Conservation (phyloP, 768 basidiomycete genomes). For the Macrolepiota dolichaula region DNA sequence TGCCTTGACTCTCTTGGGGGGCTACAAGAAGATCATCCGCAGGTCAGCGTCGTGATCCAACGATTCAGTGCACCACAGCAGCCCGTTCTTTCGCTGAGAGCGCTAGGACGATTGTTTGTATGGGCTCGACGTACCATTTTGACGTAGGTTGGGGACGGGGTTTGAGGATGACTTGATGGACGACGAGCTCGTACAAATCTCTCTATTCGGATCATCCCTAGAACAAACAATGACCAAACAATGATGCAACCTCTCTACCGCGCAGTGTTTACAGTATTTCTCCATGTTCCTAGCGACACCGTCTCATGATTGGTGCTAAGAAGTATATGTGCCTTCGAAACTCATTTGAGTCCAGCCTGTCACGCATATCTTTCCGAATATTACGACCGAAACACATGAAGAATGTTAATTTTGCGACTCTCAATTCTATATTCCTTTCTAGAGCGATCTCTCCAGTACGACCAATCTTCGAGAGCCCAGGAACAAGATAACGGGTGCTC, state of each 20-base stretch:
- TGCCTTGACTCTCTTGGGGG: conserved; percentile 81
- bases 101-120: conserved; percentile 4
- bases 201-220: conserved; percentile 9
- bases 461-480: too few species aligned
- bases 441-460: too few species aligned
- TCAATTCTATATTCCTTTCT: too few species aligned
- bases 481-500: too few species aligned
- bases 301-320: too few species aligned
- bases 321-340: too few species aligned
- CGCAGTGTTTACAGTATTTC: too few species aligned
- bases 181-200: conserved; percentile 18
- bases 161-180: conserved; percentile 32
- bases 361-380: too few species aligned
- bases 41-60: conserved; percentile 52
- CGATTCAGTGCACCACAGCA: conserved; percentile 11
- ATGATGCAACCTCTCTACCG: not conserved
- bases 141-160: conserved; percentile 22
- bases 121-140: conserved; percentile 35
- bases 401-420: too few species aligned
- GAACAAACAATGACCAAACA: conserved; percentile 6
- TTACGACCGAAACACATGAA: too few species aligned
- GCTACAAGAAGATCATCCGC: conserved; percentile 53
- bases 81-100: conserved; percentile 6
- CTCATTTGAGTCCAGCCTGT: too few species aligned
- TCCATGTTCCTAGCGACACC: not conserved